Conservation (phyloP, 1,284 basidiomycete species). For the Takashimella tepidaria region DNA sequence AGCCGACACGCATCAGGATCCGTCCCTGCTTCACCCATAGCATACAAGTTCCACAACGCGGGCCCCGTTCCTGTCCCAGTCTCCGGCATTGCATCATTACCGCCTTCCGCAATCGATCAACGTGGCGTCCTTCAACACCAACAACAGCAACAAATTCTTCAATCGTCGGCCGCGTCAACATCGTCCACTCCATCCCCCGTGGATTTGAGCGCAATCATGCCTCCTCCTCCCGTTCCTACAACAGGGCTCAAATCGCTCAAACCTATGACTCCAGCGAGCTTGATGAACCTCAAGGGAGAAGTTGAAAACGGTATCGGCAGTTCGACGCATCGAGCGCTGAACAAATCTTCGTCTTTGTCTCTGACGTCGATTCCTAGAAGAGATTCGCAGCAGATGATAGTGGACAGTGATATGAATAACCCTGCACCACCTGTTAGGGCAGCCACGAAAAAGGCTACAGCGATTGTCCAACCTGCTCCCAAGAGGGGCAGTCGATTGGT, state of each 20-base stretch:
- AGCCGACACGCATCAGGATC: slow-evolving; percentile 10
- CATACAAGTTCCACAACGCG: slow-evolving; percentile 15
- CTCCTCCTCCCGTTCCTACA: slow-evolving; percentile 52
- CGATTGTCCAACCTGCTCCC: neutral
- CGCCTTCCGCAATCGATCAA: slow-evolving; percentile 38
- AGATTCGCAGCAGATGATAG: neutral
- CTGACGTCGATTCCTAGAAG: neutral
- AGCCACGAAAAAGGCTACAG: slow-evolving; percentile 11
- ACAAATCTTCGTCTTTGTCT: neutral
- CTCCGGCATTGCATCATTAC: slow-evolving; percentile 28
- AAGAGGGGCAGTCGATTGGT: slow-evolving; percentile 18
- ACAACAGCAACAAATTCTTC: slow-evolving; percentile 11
- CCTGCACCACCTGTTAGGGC: slow-evolving; percentile 5
- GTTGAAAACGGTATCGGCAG: neutral
- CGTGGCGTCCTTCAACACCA: slow-evolving; percentile 20
- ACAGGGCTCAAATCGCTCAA: slow-evolving; percentile 50
- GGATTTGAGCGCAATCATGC: slow-evolving; percentile 60
- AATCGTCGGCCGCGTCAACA: slow-evolving; percentile 16
- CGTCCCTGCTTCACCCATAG: slow-evolving; percentile 29
- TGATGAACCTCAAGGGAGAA: slow-evolving; percentile 64
- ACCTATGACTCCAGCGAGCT: slow-evolving; percentile 77
- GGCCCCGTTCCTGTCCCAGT: too few species aligned
- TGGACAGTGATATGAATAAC: neutral
- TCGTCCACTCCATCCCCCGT: slow-evolving; percentile 67
- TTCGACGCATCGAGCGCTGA: neutral